phyloP scores from a whole-genome alignment of 202 grass and related monocot species.

The Digitaria exilis region DNA sequence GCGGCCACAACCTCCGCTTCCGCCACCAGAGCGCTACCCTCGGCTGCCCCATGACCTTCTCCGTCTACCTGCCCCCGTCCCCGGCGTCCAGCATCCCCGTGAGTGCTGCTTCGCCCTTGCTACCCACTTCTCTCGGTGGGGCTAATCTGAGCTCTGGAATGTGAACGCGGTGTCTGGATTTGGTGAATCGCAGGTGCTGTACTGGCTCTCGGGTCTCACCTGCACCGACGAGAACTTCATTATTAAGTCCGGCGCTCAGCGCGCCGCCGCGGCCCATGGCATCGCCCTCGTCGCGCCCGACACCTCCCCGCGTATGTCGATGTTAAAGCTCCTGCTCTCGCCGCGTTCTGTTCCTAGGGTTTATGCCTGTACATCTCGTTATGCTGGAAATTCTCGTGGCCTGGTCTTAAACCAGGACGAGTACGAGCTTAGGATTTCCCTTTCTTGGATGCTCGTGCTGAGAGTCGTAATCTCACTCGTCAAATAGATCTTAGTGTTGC shows the following conservation, averaged over 20 bases:
- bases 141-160: background rate
- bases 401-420: background rate
- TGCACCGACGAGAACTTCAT: constrained; percentile 94
- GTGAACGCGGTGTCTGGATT: constrained; percentile 24
- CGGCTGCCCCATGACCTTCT: constrained; percentile 96
- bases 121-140: background rate
- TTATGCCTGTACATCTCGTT: background rate
- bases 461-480: background rate
- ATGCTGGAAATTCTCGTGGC: background rate
- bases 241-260: constrained; percentile 84
- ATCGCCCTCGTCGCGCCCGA: constrained; percentile 80
- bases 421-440: background rate
- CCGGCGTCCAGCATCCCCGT: constrained; percentile 65
- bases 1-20: constrained; percentile 76
- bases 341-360: constrained; percentile 25
- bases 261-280: constrained; percentile 64
- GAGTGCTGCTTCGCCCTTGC: background rate
- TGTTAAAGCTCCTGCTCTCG: background rate
- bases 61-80: constrained; percentile 71
- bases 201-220: constrained; percentile 87
- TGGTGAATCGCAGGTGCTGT: constrained; percentile 59
- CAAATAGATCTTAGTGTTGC: background rate
- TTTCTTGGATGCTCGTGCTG: background rate
- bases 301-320: constrained; percentile 81
- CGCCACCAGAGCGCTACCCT: constrained; percentile 82